Evolutionary conservation across 345 rosid species (phyloP).

Genomic region (Bruguiera parviflora): DNA sequence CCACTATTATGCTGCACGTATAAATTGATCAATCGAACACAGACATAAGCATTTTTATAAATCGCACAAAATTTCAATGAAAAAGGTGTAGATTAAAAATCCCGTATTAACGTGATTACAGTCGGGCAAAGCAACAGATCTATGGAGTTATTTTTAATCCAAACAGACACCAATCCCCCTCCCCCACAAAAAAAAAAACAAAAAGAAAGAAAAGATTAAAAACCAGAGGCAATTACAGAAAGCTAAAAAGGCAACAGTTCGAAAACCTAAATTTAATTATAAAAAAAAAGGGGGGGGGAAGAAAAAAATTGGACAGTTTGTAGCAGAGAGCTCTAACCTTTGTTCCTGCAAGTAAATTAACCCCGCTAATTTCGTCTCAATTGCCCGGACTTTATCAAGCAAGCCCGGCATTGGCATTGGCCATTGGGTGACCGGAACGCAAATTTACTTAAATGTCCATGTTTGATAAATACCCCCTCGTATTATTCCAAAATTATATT

Average conservation of each 20-base stretch:
- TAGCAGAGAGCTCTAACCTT: constrained; percentile 3
- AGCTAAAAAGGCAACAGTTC: neutral
- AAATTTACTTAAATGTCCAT: too few relatives aligned
- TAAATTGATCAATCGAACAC: neutral
- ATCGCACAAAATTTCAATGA: neutral
- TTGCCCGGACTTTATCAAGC: too few relatives aligned
- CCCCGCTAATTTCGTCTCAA: neutral
- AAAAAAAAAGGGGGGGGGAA: neutral
- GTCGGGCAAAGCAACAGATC: constrained; percentile 5
- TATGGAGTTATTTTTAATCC: neutral
- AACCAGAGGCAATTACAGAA: neutral
- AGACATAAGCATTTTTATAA: neutral
- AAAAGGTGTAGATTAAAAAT: too few relatives aligned
- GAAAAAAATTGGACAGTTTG: too few relatives aligned
- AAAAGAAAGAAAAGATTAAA: neutral
- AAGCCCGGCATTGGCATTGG: too few relatives aligned
- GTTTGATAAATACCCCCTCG: neutral
- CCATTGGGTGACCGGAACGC: too few relatives aligned
- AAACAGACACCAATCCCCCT: neutral
- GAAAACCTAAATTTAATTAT: neutral
- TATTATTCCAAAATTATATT: neutral
- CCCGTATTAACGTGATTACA: neutral
- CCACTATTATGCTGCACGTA: neutral
- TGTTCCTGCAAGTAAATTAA: neutral
- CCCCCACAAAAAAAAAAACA: too few relatives aligned